Conservation (phyloP, 2,329 filamentous ascomycete genomes). For the Colletotrichum liaoningense region DNA sequence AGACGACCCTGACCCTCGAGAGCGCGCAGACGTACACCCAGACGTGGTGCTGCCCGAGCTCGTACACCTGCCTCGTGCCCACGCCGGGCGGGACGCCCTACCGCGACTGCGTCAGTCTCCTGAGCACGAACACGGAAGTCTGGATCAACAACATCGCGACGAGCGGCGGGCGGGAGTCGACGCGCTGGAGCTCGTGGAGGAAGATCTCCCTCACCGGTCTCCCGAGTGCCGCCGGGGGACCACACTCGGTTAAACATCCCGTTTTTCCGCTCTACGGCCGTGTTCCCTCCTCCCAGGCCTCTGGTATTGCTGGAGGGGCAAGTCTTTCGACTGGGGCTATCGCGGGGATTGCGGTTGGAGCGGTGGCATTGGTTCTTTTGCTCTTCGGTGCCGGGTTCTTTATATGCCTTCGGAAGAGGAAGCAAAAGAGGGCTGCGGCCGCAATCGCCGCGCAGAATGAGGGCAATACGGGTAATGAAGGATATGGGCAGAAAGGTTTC, state of each 20-base stretch:
- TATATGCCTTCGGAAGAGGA: background rate
- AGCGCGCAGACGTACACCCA: background rate
- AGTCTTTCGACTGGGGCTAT: constrained; percentile 1
- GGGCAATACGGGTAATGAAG: background rate
- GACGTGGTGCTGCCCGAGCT: constrained; percentile 21
- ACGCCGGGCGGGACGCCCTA: background rate
- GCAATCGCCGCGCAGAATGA: background rate
- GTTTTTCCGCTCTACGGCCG: constrained; percentile 9
- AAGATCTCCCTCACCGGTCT: background rate
- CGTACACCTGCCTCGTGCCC: background rate
- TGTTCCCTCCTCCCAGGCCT: no score
- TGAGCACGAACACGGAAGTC: constrained; percentile 13
- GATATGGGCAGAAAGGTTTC: background rate
- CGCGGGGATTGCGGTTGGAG: constrained; percentile 2
- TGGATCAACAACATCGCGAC: constrained; percentile 16
- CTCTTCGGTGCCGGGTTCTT: background rate
- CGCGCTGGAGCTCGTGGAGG: constrained; percentile 2
- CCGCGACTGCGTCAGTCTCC: constrained; percentile 8
- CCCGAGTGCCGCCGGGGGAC: background rate
- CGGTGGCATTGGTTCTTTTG: background rate
- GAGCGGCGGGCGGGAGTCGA: background rate
- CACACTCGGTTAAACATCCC: constrained; percentile 5
- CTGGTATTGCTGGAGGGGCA: background rate
- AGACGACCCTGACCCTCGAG: background rate
- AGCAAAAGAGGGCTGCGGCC: background rate